phyloP scores from a whole-genome alignment of 768 basidiomycete species.

The Tulasnella sp. region DNA sequence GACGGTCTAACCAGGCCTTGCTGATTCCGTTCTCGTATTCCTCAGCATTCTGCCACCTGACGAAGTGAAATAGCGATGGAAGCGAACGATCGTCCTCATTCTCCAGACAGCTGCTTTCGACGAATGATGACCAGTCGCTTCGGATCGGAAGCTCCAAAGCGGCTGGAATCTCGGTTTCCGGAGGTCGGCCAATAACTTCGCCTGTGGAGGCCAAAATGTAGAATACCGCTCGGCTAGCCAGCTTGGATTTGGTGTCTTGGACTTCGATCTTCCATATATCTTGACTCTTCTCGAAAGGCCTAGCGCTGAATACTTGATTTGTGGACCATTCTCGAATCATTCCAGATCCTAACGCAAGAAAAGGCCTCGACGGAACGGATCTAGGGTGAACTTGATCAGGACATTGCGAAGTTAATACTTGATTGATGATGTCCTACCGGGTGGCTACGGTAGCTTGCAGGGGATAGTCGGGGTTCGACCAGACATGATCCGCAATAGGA shows the following conservation, averaged over 20 bases:
- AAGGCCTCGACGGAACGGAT: not conserved
- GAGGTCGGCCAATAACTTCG: conserved; percentile 55
- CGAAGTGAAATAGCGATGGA: conserved; percentile 39
- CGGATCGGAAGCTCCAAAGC: conserved; percentile 41
- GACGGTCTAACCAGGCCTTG: conserved; percentile 54
- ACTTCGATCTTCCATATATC: conserved; percentile 58
- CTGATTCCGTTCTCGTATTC: conserved; percentile 69
- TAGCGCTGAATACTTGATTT: conserved; percentile 45
- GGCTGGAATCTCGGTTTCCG: not conserved
- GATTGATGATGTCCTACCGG: conserved; percentile 43
- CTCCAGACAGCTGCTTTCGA: conserved; percentile 35
- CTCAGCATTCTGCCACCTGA: conserved; percentile 66
- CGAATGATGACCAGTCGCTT: conserved; percentile 63
- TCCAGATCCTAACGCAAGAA: not conserved
- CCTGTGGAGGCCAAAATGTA: conserved; percentile 69
- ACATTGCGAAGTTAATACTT: not conserved
- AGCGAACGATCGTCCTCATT: conserved; percentile 18
- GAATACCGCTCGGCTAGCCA: conserved; percentile 31
- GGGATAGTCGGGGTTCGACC: conserved; percentile 57
- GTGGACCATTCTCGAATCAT: conserved; percentile 36
- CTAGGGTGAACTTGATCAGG: not conserved
- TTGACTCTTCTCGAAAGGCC: conserved; percentile 40
- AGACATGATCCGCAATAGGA: conserved; percentile 47
- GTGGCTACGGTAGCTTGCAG: conserved; percentile 55
- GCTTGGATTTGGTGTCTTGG: not conserved